Conservation (phyloP, 768 basidiomycete species). For the Roridomyces roridus region DNA sequence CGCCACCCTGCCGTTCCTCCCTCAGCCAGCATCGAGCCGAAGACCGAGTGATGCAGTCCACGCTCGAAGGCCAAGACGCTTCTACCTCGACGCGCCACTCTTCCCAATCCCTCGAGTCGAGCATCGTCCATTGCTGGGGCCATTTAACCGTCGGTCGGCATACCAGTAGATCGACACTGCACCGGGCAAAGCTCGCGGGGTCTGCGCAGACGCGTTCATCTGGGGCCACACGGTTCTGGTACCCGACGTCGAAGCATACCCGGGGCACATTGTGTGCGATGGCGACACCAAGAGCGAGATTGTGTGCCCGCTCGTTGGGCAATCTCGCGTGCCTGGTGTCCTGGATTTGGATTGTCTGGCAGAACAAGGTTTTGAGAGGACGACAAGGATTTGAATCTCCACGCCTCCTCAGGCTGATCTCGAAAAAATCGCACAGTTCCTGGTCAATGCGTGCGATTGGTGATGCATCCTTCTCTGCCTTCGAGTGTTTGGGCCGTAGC, state of each 20-base stretch:
- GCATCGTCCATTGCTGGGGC: slow-evolving; percentile 67
- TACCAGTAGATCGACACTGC: slow-evolving; percentile 78
- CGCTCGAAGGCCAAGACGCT: slow-evolving; percentile 74
- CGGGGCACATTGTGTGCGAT: slow-evolving; percentile 95
- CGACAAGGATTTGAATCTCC: slow-evolving; percentile 65
- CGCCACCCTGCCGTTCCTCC: too few relatives aligned
- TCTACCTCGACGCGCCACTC: slow-evolving; percentile 75
- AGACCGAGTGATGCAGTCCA: too few relatives aligned
- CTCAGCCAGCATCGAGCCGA: too few relatives aligned
- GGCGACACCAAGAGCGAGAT: slow-evolving; percentile 91
- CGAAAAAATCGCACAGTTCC: too few relatives aligned
- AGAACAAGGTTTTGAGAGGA: slow-evolving; percentile 82
- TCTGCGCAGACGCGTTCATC: slow-evolving; percentile 83
- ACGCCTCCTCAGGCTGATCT: too few relatives aligned
- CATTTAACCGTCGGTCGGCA: slow-evolving; percentile 91
- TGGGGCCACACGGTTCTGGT: slow-evolving; percentile 68
- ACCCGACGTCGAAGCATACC: slow-evolving; percentile 77
- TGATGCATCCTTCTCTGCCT: too few relatives aligned
- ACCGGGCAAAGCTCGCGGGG: slow-evolving; percentile 61
- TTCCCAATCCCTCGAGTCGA: slow-evolving; percentile 50
- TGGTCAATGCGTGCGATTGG: too few relatives aligned
- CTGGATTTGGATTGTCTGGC: slow-evolving; percentile 94
- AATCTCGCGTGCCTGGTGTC: slow-evolving; percentile 55
- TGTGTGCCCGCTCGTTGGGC: slow-evolving; percentile 76
- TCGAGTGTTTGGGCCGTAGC: too few relatives aligned